These are phyloP conservation scores for Citrullus colocynthis DNA, from an alignment of 306 rosid genomes.

Conservation along the genomic window DNA sequence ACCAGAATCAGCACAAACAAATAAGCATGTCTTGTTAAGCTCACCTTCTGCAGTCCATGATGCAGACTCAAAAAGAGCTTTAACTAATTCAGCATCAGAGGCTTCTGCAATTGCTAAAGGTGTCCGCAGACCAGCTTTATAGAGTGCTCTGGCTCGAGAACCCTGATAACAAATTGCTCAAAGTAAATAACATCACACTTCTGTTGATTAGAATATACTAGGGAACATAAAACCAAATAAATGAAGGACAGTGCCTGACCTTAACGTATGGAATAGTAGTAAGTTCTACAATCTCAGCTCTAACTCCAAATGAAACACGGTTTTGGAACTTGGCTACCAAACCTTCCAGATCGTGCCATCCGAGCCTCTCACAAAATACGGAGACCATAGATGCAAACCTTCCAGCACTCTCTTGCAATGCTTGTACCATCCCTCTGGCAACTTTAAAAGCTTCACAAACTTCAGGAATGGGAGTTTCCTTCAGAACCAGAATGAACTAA, in stretches of 20 bases:
- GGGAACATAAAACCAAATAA: neutral
- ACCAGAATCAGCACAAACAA: constrained; percentile 6
- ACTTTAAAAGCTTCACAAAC: constrained; percentile 87
- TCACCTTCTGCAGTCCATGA: constrained; percentile 86
- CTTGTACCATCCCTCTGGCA: constrained; percentile 97
- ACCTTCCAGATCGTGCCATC: constrained; percentile 92
- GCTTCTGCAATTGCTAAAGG: constrained; percentile 96
- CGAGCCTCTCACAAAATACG: constrained; percentile 91
- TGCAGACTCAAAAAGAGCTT: constrained; percentile 78
- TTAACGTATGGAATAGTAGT: constrained; percentile 81
- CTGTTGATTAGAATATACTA: constrained; percentile 1
- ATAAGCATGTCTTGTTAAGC: constrained; percentile 2
- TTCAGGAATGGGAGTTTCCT: constrained; percentile 83
- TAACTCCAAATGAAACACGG: constrained; percentile 90
- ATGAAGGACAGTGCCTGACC: constrained; percentile 34
- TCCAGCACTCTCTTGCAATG: constrained; percentile 94
- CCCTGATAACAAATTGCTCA: constrained; percentile 32
- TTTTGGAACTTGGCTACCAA: constrained; percentile 86
- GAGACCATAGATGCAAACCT: constrained; percentile 97
- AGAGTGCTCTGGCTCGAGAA: constrained; percentile 95
- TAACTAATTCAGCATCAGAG: constrained; percentile 63
- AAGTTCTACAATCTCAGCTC: constrained; percentile 93
- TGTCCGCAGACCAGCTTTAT: constrained; percentile 83
- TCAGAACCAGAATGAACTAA: constrained; percentile 17
- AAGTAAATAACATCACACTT: constrained; percentile 19